Evolutionary conservation across 2,329 filamentous ascomycete genomes (phyloP).

Genomic region (Ceratocystiopsis sp.): DNA sequence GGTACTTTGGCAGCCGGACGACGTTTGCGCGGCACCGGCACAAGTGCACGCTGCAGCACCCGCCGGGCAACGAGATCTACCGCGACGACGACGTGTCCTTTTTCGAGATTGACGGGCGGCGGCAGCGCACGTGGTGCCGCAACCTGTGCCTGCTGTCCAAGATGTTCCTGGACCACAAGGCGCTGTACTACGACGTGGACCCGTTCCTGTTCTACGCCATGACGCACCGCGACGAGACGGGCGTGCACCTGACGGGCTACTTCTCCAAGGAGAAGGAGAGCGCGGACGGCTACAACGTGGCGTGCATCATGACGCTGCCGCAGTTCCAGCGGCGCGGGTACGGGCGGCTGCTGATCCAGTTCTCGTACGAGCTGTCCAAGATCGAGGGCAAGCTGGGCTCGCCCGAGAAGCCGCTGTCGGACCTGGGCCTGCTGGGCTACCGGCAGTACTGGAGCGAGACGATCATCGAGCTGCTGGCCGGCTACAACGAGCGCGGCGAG

Average conservation of each 20-base stretch:
- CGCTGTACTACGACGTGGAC: constrained; percentile 98
- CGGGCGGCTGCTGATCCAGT: constrained; percentile 83
- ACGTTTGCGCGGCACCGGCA: constrained; percentile 71
- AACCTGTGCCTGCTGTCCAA: constrained; percentile 91
- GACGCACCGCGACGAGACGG: constrained; percentile 74
- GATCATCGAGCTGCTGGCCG: constrained; percentile 72
- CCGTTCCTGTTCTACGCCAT: constrained; percentile 98
- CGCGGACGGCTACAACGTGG: constrained; percentile 92
- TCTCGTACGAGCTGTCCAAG: constrained; percentile 92
- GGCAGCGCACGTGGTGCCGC: constrained; percentile 90
- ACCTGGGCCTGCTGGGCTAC: constrained; percentile 84
- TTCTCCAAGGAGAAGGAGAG: constrained; percentile 98
- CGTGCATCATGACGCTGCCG: constrained; percentile 89
- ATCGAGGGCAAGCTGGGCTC: constrained; percentile 90
- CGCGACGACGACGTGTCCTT: constrained; percentile 87
- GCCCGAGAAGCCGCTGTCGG: constrained; percentile 89
- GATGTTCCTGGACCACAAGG: constrained; percentile 95
- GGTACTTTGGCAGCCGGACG: constrained; percentile 71
- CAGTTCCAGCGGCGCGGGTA: constrained; percentile 95
- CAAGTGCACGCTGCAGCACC: constrained; percentile 84
- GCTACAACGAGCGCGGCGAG: constrained; percentile 47
- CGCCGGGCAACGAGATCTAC: constrained; percentile 96
- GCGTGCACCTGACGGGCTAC: constrained; percentile 95
- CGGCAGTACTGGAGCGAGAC: constrained; percentile 96
- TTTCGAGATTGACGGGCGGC: constrained; percentile 89